Base-by-base conservation (phyloP, 1,284 basidiomycete genomes). In the Phylloporus gajari region DNA sequence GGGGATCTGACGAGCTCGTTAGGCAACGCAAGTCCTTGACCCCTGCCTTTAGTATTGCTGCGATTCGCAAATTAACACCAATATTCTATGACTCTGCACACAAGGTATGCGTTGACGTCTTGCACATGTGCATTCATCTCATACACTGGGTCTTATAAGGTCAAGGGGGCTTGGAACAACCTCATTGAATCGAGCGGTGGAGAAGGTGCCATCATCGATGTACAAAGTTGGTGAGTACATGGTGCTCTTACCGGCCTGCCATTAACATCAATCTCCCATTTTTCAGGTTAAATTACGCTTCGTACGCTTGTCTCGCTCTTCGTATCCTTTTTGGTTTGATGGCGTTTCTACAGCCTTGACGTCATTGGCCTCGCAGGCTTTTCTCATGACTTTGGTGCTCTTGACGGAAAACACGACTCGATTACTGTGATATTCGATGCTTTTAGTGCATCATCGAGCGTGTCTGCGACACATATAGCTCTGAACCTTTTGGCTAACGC, bases 81-180 rank as follows among this genome's bases (percentile, higher is more conserved):
- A 53, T 72, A 27, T 72, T 72, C 38, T 74, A 74, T 6, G 72
- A 73, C 70, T 86, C 86, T 3, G 84, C 79, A 0, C 83, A 87
- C 78, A 91, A 91, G 86, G 75, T 75, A 2, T 11, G n/a, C 15
- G 8, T 2, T 19, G 17, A 35, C 32, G 6, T 58, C 17, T 25
- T 40, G 38, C 12, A 15, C 42, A 2, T 13, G 12, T 60, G 23
- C 48, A 17, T 59, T 25, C 15, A 56, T 65, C 46, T n/a, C 9
- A 68, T 42, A 2, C 19, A 12, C 27, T 21, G n/a, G 27, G 46
- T 38, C 42, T 40, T n/a, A 30, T 32, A 12, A 76, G 76, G 88
- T 77, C 86, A 75, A 90, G 86, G 80, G 76, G 74, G 79, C 79
- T 7, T 91, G 90, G 90, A 88, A 91, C 40, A 73, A 80, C 21